Percentiles rank a stretch among this genome's conserved stretches.
Evolutionary conservation across 768 basidiomycete genomes (phyloP).

Genomic region (Agrocybe chaxingu): DNA sequence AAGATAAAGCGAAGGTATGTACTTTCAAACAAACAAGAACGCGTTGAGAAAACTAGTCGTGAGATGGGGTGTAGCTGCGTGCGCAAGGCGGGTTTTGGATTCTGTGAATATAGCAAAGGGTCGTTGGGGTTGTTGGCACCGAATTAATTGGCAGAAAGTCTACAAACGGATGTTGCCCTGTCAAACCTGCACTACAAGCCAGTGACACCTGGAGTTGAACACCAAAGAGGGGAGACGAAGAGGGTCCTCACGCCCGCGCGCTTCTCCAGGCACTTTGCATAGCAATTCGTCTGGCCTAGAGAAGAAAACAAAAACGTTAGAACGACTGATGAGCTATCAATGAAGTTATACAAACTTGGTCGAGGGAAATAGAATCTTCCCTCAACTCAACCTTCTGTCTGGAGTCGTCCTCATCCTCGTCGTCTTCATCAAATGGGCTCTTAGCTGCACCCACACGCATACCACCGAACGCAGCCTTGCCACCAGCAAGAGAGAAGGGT

Average conservation of each 20-base stretch:
- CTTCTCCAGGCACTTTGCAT: constrained; percentile 90
- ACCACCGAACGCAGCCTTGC: constrained; percentile 83
- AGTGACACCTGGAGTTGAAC: neutral
- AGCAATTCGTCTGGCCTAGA: constrained; percentile 76
- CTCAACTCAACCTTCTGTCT: constrained; percentile 73
- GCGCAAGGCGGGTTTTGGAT: neutral
- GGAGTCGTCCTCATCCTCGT: constrained; percentile 73
- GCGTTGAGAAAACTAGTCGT: neutral
- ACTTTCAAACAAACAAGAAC: neutral
- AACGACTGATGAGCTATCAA: neutral
- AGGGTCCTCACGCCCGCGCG: constrained; percentile 42
- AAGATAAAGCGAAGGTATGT: neutral
- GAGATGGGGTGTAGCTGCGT: neutral
- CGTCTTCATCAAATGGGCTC: constrained; percentile 47
- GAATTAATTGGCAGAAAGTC: no score
- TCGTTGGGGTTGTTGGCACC: no score
- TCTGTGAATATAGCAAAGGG: no score
- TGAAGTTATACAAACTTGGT: constrained; percentile 59
- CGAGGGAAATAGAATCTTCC: constrained; percentile 86
- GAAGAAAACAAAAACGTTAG: constrained; percentile 7
- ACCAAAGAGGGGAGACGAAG: neutral
- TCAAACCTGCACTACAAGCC: neutral
- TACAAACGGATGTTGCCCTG: neutral
- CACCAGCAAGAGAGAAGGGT: constrained; percentile 74
- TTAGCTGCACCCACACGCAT: constrained; percentile 46